These are phyloP conservation scores for Thalia dealbata DNA, from an alignment of 176 grass and related monocot species.

Conservation along the genomic window DNA sequence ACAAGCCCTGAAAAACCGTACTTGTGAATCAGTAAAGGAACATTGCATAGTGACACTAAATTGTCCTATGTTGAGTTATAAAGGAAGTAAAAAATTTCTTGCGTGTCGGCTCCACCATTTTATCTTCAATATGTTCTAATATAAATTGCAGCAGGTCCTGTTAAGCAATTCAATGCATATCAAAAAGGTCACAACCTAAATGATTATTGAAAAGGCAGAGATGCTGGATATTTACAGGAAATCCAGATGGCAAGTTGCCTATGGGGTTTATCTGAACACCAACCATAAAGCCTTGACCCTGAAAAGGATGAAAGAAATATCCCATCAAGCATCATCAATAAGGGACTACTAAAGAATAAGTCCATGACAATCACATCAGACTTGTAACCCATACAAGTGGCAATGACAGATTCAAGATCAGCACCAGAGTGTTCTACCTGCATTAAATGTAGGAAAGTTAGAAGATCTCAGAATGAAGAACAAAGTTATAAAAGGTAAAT, in stretches of 20 bases:
- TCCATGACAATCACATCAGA: slow-evolving; percentile 45
- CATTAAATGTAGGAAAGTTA: slow-evolving; percentile 10
- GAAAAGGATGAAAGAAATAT: slow-evolving; percentile 6
- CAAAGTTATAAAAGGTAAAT: slow-evolving; percentile 6
- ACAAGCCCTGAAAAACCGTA: slow-evolving; percentile 45
- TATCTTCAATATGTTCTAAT: slow-evolving; percentile 85
- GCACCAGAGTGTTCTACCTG: slow-evolving; percentile 98
- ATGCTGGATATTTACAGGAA: slow-evolving; percentile 59
- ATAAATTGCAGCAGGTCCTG: slow-evolving; percentile 87
- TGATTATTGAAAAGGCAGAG: slow-evolving; percentile 12
- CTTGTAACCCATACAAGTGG: slow-evolving; percentile 93
- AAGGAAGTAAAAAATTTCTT: neutral
- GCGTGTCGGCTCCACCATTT: slow-evolving; percentile 36
- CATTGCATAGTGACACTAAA: neutral
- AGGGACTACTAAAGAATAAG: neutral
- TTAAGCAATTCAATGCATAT: slow-evolving; percentile 20
- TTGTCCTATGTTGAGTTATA: neutral
- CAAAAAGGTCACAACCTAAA: slow-evolving; percentile 13
- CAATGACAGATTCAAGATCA: slow-evolving; percentile 94
- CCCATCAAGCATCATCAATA: slow-evolving; percentile 8
- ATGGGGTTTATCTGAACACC: slow-evolving; percentile 90
- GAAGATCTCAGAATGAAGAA: slow-evolving; percentile 2
- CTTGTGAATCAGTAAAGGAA: slow-evolving; percentile 7
- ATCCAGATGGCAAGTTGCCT: slow-evolving; percentile 83
- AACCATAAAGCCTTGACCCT: slow-evolving; percentile 99